Base-by-base conservation (phyloP, 2,329 filamentous ascomycete genomes). In the Fusarium poae region DNA sequence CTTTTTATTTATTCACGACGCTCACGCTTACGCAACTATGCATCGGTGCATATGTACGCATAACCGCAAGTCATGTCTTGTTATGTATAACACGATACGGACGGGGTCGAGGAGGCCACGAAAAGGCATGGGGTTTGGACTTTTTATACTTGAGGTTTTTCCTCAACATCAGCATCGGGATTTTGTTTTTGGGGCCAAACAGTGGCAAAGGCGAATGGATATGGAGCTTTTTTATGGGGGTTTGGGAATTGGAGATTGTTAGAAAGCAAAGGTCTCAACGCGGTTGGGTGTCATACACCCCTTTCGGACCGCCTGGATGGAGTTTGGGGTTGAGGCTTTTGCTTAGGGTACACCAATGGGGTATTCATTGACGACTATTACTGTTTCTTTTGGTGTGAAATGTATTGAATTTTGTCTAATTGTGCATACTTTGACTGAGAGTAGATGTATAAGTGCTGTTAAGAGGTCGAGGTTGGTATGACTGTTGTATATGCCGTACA, bases 11-110 rank as follows among this genome's bases (percentile, higher is more conserved):
- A 34, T 57, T 74, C 53, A 75, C 62, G 71, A 74, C 50, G 62
- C 57, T 72, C 65, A 75, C 59, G 70, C 69, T 64, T 62, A 67
- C 63, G 64, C 65, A 61, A 58, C 57, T 40, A 61, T 52, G 56
- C 57, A 52, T 51, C 39, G 48, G 32, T 23, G 42, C 37, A 49
- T 23, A 66, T 57, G 57, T 49, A 61, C 62, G 29, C 58, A 62
- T 58, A 49, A 67, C 40, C 35, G 62, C 42, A 65, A 60, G 54
- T 35, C 20, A 56, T 66, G 61, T 68, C 43, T 45, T 45, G 43
- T 45, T 8, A 51, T 51, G 48, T 40, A 51, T 15, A 51, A 66
- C 43, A 62, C 49, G 60, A 70, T 34, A 40, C 39, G 57, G 52
- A n/a, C 9, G 50, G 32, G 35, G 35, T 32, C 40, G 40, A 40